A percentile compares a stretch with the other conserved stretches of the same genome.
These are phyloP conservation scores for Bacidia gigantensis DNA, from an alignment of 495 filamentous ascomycete genomes.

Conservation along the genomic window DNA sequence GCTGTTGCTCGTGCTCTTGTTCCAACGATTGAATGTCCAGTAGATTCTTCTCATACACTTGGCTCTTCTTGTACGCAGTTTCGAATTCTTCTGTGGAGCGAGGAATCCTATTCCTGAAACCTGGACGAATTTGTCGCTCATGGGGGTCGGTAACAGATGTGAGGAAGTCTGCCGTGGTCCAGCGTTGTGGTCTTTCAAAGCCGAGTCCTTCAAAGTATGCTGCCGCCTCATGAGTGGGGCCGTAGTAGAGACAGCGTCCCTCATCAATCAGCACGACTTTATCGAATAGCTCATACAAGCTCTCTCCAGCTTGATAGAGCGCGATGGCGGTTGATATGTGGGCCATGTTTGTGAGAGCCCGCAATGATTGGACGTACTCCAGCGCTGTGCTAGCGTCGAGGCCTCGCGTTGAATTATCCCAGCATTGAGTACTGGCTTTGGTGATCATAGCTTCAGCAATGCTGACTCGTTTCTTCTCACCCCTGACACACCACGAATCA, in stretches of 20 bases:
- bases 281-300: slow-evolving; percentile 54
- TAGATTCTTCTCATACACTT: slow-evolving; percentile 23
- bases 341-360: slow-evolving; percentile 49
- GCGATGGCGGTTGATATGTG: slow-evolving; percentile 47
- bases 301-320: slow-evolving; percentile 60
- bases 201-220: slow-evolving; percentile 51
- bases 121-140: slow-evolving; percentile 42
- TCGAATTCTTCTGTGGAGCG: slow-evolving; percentile 45
- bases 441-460: slow-evolving; percentile 58
- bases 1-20: slow-evolving; percentile 30
- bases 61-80: slow-evolving; percentile 37
- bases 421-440: slow-evolving; percentile 48
- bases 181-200: slow-evolving; percentile 44
- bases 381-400: slow-evolving; percentile 55
- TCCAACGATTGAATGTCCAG: slow-evolving; percentile 39
- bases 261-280: slow-evolving; percentile 58
- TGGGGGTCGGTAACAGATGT: slow-evolving; percentile 52
- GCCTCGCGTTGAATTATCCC: slow-evolving; percentile 58
- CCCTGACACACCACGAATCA: slow-evolving; percentile 57
- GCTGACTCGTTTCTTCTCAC: slow-evolving; percentile 59
- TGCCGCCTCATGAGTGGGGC: slow-evolving; percentile 40
- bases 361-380: slow-evolving; percentile 49
- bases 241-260: slow-evolving; percentile 52
- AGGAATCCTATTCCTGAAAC: slow-evolving; percentile 48
- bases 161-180: slow-evolving; percentile 57